A percentile compares a stretch with the other conserved stretches of the same genome.
Evolutionary conservation across 257 asterid genomes (phyloP).

Genomic region (Salvia rosmarinus): DNA sequence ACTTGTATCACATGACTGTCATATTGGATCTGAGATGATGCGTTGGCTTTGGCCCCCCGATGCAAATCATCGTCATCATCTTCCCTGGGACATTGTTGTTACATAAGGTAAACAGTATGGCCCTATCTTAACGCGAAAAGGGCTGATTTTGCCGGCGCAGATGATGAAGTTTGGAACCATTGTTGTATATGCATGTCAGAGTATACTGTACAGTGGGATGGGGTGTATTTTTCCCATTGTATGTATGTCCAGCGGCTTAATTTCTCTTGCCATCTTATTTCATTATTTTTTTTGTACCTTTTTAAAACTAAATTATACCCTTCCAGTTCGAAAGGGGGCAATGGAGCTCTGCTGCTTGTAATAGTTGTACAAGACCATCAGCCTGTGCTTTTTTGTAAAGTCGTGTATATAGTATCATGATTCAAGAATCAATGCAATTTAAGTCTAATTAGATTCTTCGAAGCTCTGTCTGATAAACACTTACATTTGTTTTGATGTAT

Average conservation of each 20-base stretch:
- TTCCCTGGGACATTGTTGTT: slow-evolving; percentile 28
- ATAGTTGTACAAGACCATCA: slow-evolving; percentile 53
- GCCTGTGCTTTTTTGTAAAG: slow-evolving; percentile 53
- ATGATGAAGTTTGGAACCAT: slow-evolving; percentile 35
- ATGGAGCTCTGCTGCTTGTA: slow-evolving; percentile 56
- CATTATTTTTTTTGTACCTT: slow-evolving; percentile 20
- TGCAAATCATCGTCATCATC: slow-evolving; percentile 26
- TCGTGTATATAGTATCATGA: slow-evolving; percentile 50
- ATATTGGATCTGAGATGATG: neutral
- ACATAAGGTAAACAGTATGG: slow-evolving; percentile 14
- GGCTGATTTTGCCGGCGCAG: slow-evolving; percentile 12
- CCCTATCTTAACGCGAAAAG: slow-evolving; percentile 28
- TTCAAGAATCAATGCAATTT: slow-evolving; percentile 40
- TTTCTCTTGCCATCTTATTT: slow-evolving; percentile 37
- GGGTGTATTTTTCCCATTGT: slow-evolving; percentile 45
- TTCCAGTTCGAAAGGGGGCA: slow-evolving; percentile 37
- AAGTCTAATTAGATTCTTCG: slow-evolving; percentile 31
- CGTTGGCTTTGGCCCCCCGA: slow-evolving; percentile 2
- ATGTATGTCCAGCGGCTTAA: slow-evolving; percentile 47
- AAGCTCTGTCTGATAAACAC: neutral
- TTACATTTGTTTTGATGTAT: neutral
- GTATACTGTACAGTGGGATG: slow-evolving; percentile 45
- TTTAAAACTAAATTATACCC: slow-evolving; percentile 14
- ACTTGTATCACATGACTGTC: neutral
- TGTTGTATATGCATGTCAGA: slow-evolving; percentile 48